Evolutionary conservation across 352 stramenopile genomes (phyloP), one percentile per base, ranked within the genome.

Genomic region (Thalassiosira pacifica): DNA sequence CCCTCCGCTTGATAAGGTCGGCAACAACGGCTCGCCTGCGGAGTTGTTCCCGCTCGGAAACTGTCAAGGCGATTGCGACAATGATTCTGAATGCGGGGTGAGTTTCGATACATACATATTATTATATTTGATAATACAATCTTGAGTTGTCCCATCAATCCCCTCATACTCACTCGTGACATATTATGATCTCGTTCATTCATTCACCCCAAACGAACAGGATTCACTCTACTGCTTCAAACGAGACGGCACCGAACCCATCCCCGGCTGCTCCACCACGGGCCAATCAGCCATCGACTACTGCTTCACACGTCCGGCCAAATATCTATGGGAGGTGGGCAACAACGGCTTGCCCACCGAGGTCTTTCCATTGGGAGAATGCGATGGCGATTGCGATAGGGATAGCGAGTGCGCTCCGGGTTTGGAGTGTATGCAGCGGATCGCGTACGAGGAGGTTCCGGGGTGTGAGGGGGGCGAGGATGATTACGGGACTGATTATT

Each of bases 31-130:
- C 8, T 6, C 24, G 24, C 59, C 59, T 24, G 24, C n/a, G 2
- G 59, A 45, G 59, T 5, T 24, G 1, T 87, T 67, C 42, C 82
- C 82, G 52, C 27, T 86, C 9, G 63, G 61, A 16, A 53, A 71
- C 1, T 91, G 87, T 67, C 27, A 88, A 53, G 87, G 87, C 16
- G 79, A 92, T 63, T 92, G 87, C 55, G 81, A 89, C 31, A 29
- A 45, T 24, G 80, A 89, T 45, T 40, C n/a, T 9, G 83, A 90
- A 32, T 92, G 88, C 34, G 81, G n/a, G n/a, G n/a, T n/a, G n/a
- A n/a, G n/a, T n/a, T n/a, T n/a, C n/a, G n/a, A n/a, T n/a, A n/a
- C n/a, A n/a, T n/a, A n/a, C n/a, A n/a, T n/a, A n/a, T n/a, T n/a
- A n/a, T n/a, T n/a, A n/a, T n/a, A n/a, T n/a, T n/a, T n/a, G n/a